Evolutionary conservation across 148 eudicot genomes (phyloP), one percentile per base, ranked within the genome.

Genomic region (Chenopodium quinoa): DNA sequence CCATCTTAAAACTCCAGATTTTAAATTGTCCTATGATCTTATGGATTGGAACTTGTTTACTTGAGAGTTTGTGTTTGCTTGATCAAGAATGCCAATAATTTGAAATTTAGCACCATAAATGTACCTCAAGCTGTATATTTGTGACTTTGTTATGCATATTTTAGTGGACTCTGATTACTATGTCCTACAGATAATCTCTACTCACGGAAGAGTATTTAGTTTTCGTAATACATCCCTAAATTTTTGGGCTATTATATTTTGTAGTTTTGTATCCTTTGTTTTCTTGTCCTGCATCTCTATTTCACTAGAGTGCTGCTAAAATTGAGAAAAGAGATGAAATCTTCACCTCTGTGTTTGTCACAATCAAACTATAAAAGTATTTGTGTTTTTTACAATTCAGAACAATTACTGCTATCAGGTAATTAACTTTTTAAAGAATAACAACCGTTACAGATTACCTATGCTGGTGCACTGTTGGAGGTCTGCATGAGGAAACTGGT

Each of bases 401-500:
- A 13, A 40, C 0, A 27, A 44, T 56, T 77, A 72, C 75, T 72
- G 54, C 46, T 23, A 20, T 71, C 63, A 10, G 66, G 25, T 20
- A 75, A 52, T 62, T 79, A 69, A 68, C 75, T 48, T 80, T 44
- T 73, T 52, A 17, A 48, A 70, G 73, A 48, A 32, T 4, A 75
- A 20, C 68, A 71, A 62, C 25, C 37, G n/a, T 83, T 69, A 80
- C 91, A 94, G 98, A 83, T 88, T 70, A 81, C 90, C 5, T 94
- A 94, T 82, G 86, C 97, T 31, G 93, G 98, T 74, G 97, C 91
- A 3, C 79, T 92, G 79, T 80, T 94, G 79, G 94, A 94, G 86
- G 97, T 94, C 81, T 94, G 98, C 90, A 92, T 94, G 98, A 92
- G 98, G 85, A 94, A 94, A 78, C 88, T 94, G 81, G 98, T 94